Evolutionary conservation across 495 filamentous ascomycete genomes (phyloP).

Genomic region (Penicillium verhagenii): DNA sequence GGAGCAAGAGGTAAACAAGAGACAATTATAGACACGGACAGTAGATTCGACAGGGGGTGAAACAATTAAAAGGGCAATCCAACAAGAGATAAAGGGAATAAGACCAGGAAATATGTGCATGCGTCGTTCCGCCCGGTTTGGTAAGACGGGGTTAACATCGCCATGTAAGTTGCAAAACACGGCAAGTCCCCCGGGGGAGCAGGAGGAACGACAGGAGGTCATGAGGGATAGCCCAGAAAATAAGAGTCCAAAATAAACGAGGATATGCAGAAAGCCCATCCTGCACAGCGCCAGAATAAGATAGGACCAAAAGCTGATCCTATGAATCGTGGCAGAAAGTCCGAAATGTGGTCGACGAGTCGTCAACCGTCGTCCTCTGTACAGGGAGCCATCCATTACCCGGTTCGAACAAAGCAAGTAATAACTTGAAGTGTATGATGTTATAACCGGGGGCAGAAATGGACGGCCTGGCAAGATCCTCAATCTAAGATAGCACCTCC

Average conservation of each 20-base stretch:
- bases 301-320: not conserved
- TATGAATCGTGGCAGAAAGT: not conserved
- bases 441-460: not conserved
- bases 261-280: slow-evolving; percentile 11
- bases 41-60: slow-evolving; percentile 23
- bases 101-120: slow-evolving; percentile 30
- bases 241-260: slow-evolving; percentile 10
- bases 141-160: slow-evolving; percentile 4
- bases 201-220: slow-evolving; percentile 8
- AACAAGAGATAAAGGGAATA: slow-evolving; percentile 7
- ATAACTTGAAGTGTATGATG: not conserved
- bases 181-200: not conserved
- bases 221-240: slow-evolving; percentile 6
- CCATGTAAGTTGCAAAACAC: slow-evolving; percentile 7
- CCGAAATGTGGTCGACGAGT: slow-evolving; percentile 1
- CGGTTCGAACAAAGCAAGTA: not conserved
- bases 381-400: not conserved
- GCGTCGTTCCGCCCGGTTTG: slow-evolving; percentile 12
- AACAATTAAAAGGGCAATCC: slow-evolving; percentile 19
- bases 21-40: slow-evolving; percentile 33
- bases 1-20: slow-evolving; percentile 26
- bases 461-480: not conserved
- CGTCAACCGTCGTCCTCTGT: not conserved
- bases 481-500: not conserved
- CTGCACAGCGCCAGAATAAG: not conserved